Evolutionary conservation across 2,329 filamentous ascomycete genomes (phyloP).

Genomic region (Fusarium sp.): DNA sequence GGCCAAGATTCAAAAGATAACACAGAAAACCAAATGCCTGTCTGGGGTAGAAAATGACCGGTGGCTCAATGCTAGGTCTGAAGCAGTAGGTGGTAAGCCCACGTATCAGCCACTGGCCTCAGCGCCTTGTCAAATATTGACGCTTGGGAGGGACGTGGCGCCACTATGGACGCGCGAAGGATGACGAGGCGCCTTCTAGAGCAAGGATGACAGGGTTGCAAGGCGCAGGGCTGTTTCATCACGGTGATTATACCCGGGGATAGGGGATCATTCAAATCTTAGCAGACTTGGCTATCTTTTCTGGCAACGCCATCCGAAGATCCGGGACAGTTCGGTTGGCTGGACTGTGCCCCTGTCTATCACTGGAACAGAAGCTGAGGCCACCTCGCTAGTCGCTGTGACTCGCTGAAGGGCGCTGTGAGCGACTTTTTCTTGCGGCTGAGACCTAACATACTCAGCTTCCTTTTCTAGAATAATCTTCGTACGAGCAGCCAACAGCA

Average conservation of each 20-base stretch:
- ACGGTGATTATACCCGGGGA: neutral
- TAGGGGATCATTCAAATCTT: neutral
- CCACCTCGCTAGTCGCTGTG: neutral
- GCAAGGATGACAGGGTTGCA: neutral
- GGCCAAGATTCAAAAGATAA: conserved; percentile 10
- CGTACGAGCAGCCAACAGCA: neutral
- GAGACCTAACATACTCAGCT: neutral
- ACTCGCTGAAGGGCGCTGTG: neutral
- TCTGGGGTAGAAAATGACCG: neutral
- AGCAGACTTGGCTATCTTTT: neutral
- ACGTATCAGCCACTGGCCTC: conserved; percentile 17
- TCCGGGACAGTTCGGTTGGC: conserved; percentile 1
- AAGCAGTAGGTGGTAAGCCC: conserved; percentile 17
- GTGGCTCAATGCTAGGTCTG: conserved; percentile 1
- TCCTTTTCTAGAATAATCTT: conserved; percentile 15
- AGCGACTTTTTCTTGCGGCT: conserved; percentile 5
- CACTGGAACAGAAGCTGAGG: conserved; percentile 1
- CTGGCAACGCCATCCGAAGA: neutral
- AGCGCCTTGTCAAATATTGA: conserved; percentile 5
- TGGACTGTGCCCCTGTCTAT: conserved; percentile 8
- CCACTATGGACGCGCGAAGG: conserved; percentile 9
- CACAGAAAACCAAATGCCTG: neutral
- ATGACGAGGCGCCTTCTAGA: conserved; percentile 9
- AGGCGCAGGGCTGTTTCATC: neutral
- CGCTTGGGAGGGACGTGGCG: conserved; percentile 4